Evolutionary conservation across 2,329 filamentous ascomycete genomes (phyloP), one percentile per base, ranked within the genome.

Genomic region (Apiospora malaysiana): DNA sequence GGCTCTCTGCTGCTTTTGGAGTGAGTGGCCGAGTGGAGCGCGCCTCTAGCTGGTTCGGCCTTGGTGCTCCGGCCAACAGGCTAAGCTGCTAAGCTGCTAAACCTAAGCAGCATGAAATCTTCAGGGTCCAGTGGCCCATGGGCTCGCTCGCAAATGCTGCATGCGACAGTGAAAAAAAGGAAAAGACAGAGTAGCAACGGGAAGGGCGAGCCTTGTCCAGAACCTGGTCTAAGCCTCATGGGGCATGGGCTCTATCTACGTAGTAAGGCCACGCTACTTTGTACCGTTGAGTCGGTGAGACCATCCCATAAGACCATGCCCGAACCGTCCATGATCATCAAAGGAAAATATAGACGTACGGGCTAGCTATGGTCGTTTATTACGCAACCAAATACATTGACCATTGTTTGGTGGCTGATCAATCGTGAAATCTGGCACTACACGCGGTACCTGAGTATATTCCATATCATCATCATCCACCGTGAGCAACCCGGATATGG

Each of bases 261-360:
- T n/a, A n/a, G n/a, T n/a, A 40, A 32, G 56, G 32, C 56, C 56
- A 63, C 56, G 56, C 56, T 63, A 63, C 32, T n/a, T 40, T 21
- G 56, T 63, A 63, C 56, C 56, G 56, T 63, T 63, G 56, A 63
- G 56, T 63, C 56, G 56, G 56, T 63, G 56, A 63, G 56, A 63
- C 56, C 56, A 63, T 63, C 56, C 56, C 51, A 59, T 25, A 18
- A 40, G 56, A n/a, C 56, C 21, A 63, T 63, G 32, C 56, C 42
- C 16, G n/a, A 63, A 63, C 32, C 56, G 56, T 63, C 8, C 7
- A 40, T 23, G 56, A 63, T 63, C 56, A 21, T 40, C 56, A n/a
- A 63, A 63, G 56, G 56, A 40, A 63, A 63, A 32, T 40, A 37
- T 59, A 59, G 32, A 27, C 51, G 51, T 59, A 59, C 25, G 32